Evolutionary conservation across 495 filamentous ascomycete species (phyloP), one percentile per base, ranked within the genome.

Genomic region (Trichoderma parareesei): DNA sequence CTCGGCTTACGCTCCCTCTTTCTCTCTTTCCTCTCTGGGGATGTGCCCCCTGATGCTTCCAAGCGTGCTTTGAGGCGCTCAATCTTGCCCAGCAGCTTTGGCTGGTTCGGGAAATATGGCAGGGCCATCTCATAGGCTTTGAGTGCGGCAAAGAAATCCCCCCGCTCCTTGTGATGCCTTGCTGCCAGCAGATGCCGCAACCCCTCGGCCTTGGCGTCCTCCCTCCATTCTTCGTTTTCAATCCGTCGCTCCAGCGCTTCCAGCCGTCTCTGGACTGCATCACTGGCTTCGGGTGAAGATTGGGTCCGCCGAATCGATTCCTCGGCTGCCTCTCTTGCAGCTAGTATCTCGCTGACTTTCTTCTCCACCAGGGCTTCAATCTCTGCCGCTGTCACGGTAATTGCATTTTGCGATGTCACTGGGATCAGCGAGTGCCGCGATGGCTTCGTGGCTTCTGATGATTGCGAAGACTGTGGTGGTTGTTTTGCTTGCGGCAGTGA

Each of bases 341-440:
- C 91, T 1, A 98, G 77, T 41, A 94, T 90, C 71, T 96, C 93
- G 55, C 88, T 87, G 0, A 98, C 90, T 67, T 96, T 96, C 70
- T 86, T 88, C 71, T 94, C 89, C 7, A 98, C 90, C 74, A 97
- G 86, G 55, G 92, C 91, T 69, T 97, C 93, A 46, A 96, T 93
- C 64, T 83, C 86, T n/a, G 84, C 86, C 37, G 89, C 87, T 4
- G 89, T 90, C 4, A 96, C 70, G 8, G 76, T 74, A 14, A 76
- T 67, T 48, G 76, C 73, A 35, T 57, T 20, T n/a, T 57, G 53
- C 10, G 27, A 57, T 9, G 46, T 8, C 44, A 3, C 14, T 48
- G 44, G n/a, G n/a, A 16, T 6, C n/a, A 9, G 16, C 8, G 46
- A 49, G 20, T 16, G n/a, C 18, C 20, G n/a, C 9, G 65, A 66